Base-by-base conservation (phyloP, 2,329 filamentous ascomycete species). In the Periconia sp. region DNA sequence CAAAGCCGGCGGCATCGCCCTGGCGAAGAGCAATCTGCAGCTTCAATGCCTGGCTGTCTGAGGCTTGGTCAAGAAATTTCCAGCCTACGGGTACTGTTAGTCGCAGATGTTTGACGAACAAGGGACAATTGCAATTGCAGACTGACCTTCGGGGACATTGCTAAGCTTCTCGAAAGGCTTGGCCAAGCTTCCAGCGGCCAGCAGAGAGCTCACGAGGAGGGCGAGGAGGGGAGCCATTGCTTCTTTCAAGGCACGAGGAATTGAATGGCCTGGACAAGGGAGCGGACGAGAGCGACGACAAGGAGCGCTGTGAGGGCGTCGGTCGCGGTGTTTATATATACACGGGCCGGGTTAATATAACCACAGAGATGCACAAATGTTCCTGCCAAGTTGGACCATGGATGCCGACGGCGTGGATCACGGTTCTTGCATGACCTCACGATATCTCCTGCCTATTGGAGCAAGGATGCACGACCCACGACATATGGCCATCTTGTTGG, bases 1-100 rank as follows among this genome's bases (percentile, higher is more conserved):
- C 72, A 14, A 79, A 72, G 41, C 69, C 66, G 40, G 74, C 69
- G 5, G 54, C 50, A 54, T 69, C 60, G 10, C 62, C 58, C 49
- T 71, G 68, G 46, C 62, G 59, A 17, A 72, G 60, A 18, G 66
- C 68, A 45, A 72, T 69, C 49, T 70, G 64, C 23, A 72, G 59
- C 48, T 56, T 64, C 41, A 71, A 58, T 14, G 57, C 47, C 43
- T 68, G 56, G 23, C 54, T 57, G 41, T 61, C 59, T 7, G 56
- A 50, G 33, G 66, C 63, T 3, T 47, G 47, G 40, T 56, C 57
- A 42, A 60, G 54, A 14, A 60, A 48, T 41, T 59, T 64, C 65
- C 65, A 68, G 59, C 65, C 65, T 68, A 27, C 5, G 19, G 11
- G 11, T 23, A 3, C 14, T 47, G 31, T 56, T 30, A 59, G 19